A percentile compares a stretch with the other conserved stretches of the same genome.
phyloP scores from a whole-genome alignment of 352 stramenopile species.

The Globisporangium sylvaticum region DNA sequence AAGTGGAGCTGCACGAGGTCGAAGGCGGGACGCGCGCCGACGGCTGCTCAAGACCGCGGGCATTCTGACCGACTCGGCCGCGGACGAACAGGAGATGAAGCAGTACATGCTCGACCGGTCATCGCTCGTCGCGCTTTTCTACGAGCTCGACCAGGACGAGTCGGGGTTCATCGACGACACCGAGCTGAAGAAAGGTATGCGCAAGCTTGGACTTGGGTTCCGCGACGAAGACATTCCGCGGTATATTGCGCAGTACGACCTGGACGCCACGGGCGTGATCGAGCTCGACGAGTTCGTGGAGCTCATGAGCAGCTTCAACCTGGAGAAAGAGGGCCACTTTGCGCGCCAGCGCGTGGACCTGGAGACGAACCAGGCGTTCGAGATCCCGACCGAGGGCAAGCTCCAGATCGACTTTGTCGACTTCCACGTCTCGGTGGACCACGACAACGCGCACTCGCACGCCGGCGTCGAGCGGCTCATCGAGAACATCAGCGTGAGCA shows the following conservation, averaged over 20 bases:
- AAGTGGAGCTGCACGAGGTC: constrained; percentile 56
- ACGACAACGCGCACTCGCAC: constrained; percentile 65
- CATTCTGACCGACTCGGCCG: constrained; percentile 42
- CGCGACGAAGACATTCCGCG: constrained; percentile 63
- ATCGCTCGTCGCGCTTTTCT: constrained; percentile 54
- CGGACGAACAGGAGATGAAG: constrained; percentile 28
- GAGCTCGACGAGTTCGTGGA: constrained; percentile 79
- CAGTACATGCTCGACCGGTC: constrained; percentile 37
- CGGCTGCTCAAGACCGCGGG: constrained; percentile 63
- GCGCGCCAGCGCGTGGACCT: constrained; percentile 56
- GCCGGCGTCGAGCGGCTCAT: constrained; percentile 67
- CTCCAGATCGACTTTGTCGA: constrained; percentile 72
- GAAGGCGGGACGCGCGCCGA: constrained; percentile 36
- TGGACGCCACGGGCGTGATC: constrained; percentile 67
- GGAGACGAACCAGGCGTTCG: constrained; percentile 50
- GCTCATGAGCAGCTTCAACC: constrained; percentile 66
- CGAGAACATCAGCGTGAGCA: constrained; percentile 69
- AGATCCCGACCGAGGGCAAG: constrained; percentile 56
- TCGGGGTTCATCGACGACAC: constrained; percentile 65
- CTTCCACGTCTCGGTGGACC: constrained; percentile 64
- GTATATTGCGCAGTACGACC: constrained; percentile 67
- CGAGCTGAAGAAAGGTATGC: constrained; percentile 53
- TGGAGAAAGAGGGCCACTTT: constrained; percentile 37
- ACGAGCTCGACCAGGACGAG: constrained; percentile 58
- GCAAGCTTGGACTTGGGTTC: constrained; percentile 39